phyloP scores from a whole-genome alignment of 257 asterid species.

The Solanum tacnaense region DNA sequence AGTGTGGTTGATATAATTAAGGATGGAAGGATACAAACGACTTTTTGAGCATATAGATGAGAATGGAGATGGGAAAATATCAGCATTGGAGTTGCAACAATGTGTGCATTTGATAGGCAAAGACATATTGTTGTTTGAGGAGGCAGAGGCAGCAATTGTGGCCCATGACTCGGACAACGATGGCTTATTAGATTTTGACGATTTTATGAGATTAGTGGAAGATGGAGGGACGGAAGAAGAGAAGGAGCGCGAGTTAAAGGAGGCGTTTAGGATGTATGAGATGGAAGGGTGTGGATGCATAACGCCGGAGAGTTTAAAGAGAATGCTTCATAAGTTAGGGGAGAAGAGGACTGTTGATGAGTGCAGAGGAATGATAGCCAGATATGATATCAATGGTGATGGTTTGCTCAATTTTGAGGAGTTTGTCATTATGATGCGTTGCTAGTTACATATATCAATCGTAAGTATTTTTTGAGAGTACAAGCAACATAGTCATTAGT shows the following conservation, averaged over 20 bases:
- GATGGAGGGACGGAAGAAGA: constrained; percentile 46
- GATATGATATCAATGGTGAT: constrained; percentile 55
- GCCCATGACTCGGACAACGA: constrained; percentile 34
- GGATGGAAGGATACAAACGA: constrained; percentile 14
- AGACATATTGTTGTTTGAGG: constrained; percentile 24
- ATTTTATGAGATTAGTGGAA: constrained; percentile 37
- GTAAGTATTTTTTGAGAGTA: not conserved
- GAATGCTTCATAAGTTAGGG: constrained; percentile 50
- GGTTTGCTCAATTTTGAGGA: constrained; percentile 56
- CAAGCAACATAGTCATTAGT: not conserved
- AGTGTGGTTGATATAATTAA: not conserved
- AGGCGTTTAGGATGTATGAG: constrained; percentile 54
- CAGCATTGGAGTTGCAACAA: constrained; percentile 17
- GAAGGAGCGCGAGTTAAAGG: constrained; percentile 27
- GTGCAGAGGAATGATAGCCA: constrained; percentile 41
- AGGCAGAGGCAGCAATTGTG: constrained; percentile 26
- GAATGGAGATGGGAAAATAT: constrained; percentile 23
- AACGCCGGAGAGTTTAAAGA: constrained; percentile 46
- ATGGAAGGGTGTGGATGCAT: constrained; percentile 44
- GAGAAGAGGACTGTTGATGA: constrained; percentile 31
- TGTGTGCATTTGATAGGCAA: constrained; percentile 3
- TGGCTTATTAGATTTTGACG: constrained; percentile 37
- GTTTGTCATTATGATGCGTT: constrained; percentile 56
- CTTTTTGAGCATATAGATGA: constrained; percentile 18
- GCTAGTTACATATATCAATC: not conserved